Percentiles rank a stretch among this genome's conserved stretches.
phyloP scores from a whole-genome alignment of 345 rosid genomes.

The Sonneratia caseolaris region DNA sequence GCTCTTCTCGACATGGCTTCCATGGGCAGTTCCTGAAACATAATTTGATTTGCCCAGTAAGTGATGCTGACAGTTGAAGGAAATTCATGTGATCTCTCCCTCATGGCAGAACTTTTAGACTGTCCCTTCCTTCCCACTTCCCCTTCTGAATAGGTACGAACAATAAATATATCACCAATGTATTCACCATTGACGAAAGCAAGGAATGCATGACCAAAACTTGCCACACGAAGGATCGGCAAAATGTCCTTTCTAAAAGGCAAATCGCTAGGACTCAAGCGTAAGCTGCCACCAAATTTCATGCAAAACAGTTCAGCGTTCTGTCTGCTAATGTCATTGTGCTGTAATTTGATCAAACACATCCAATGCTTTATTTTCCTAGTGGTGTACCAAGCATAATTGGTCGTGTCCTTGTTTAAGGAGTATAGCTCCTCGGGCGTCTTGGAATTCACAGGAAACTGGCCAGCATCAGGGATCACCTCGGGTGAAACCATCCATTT shows the following conservation, averaged over 20 bases:
- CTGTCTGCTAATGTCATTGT: background rate
- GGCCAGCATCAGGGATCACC: constrained; percentile 22
- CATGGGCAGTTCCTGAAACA: constrained; percentile 55
- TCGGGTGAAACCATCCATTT: constrained; percentile 48
- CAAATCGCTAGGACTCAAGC: constrained; percentile 33
- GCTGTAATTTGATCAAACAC: background rate
- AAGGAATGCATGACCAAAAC: constrained; percentile 79
- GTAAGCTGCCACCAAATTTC: constrained; percentile 28
- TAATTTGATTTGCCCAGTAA: background rate
- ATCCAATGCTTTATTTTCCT: constrained; percentile 21
- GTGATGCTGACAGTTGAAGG: background rate
- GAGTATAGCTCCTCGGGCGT: constrained; percentile 49
- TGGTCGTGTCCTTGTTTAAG: constrained; percentile 54
- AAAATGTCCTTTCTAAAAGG: constrained; percentile 28
- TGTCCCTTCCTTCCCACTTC: no score
- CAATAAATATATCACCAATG: constrained; percentile 29
- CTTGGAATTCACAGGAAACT: constrained; percentile 12
- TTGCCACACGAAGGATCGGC: constrained; percentile 52
- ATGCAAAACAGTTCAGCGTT: background rate
- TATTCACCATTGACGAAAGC: constrained; percentile 65
- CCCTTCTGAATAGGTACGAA: no score
- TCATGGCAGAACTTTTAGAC: no score
- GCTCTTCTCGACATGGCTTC: constrained; percentile 78
- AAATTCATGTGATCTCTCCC: no score
- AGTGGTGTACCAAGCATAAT: constrained; percentile 74